These are phyloP conservation scores for Anaeramoeba flamelloides DNA, from an alignment of 78 protist genomes.

Conservation along the genomic window DNA sequence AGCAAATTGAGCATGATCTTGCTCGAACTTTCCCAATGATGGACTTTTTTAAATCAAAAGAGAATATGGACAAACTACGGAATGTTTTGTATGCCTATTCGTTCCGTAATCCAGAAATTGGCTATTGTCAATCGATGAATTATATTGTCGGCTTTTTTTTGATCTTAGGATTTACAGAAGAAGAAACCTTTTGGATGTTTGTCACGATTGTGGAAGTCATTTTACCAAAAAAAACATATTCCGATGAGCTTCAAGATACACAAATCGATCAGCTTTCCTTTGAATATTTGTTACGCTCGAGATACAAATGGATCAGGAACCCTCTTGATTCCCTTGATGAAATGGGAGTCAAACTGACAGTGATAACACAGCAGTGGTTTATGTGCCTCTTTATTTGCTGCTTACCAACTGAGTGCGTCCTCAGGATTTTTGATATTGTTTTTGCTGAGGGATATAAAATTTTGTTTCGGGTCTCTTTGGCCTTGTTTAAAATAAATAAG, in stretches of 20 bases:
- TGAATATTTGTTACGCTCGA: conserved; percentile 17
- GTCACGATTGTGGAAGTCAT: conserved; percentile 33
- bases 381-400: neutral
- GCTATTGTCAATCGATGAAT: conserved; percentile 73
- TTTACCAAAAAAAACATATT: conserved; percentile 27
- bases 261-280: conserved; percentile 42
- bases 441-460: neutral
- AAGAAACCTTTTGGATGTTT: conserved; percentile 60
- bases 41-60: neutral
- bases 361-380: neutral
- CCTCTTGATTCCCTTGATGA: neutral
- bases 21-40: neutral
- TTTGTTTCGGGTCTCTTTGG: neutral
- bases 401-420: neutral
- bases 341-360: neutral
- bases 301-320: neutral
- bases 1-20: neutral
- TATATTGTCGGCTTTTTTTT: conserved; percentile 49
- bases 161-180: conserved; percentile 49
- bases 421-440: neutral
- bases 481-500: neutral
- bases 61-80: neutral
- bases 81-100: conserved; percentile 36
- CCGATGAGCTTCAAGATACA: conserved; percentile 30
- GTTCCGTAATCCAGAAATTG: conserved; percentile 48